Conservation (phyloP, 176 grass and related monocot genomes). For the Cymbopogon citratus region DNA sequence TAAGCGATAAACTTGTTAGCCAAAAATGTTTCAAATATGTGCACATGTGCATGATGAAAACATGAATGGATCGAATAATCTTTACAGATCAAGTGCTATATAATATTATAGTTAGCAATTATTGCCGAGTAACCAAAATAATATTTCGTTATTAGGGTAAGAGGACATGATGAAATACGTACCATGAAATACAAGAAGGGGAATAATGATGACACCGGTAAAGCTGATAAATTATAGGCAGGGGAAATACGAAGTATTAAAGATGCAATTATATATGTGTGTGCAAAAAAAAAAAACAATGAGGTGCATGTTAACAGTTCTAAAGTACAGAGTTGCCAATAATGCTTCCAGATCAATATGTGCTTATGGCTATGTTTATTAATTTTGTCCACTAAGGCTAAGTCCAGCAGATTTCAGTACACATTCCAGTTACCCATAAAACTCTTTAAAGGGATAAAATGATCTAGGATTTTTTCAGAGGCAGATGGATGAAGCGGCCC, state of each 20-base stretch:
- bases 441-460: no score
- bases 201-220: constrained; percentile 59
- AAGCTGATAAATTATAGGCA: constrained; percentile 39
- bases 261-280: background rate
- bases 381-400: no score
- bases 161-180: background rate
- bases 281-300: background rate
- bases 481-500: no score
- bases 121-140: background rate
- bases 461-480: no score
- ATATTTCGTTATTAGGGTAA: background rate
- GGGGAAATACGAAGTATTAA: background rate
- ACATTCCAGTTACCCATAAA: no score
- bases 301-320: background rate
- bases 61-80: no score
- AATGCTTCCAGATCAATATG: background rate
- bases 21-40: background rate
- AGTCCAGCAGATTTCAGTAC: no score
- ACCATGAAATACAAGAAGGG: constrained; percentile 87
- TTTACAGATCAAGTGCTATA: no score
- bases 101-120: no score
- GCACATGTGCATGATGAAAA: background rate
- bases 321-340: background rate
- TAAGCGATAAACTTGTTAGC: background rate
- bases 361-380: background rate